Evolutionary conservation across 768 basidiomycete genomes (phyloP), one percentile per base, ranked within the genome.

Genomic region (Ephemerocybe angulata): DNA sequence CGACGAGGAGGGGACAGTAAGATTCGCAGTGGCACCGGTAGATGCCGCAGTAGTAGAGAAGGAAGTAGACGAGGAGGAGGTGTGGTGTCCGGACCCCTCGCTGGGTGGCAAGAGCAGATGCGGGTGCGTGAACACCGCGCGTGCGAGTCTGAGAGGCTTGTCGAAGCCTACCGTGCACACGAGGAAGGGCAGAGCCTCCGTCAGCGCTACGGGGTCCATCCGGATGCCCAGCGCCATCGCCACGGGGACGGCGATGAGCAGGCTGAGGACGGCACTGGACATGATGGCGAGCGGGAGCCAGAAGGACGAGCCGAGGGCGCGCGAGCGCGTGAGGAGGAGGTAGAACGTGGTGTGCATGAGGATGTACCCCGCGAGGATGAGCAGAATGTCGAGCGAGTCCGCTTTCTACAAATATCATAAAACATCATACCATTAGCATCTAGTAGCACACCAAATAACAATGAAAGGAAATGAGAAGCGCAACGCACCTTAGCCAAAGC

Each of bases 121-220:
- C 2, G 89, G 90, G 61, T 94, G 90, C 27, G 83, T 80, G 72
- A 98, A 92, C 15, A 98, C 90, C 2, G 93, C 88, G 12, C 87
- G 81, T 2, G 94, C 95, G 24, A 99, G 85, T 6, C 91, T 83
- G 43, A 96, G 85, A 0, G 95, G 96, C 69, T 99, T 98, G 72
- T 99, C 97, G 69, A 98, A 99, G 6, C 96, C 96, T 56, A 99
- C 86, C 1, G 94, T 97, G 70, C 96, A 96, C 31, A 99, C 95
- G 46, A 98, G 77, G 85, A 98, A 98, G 0, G 97, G 97, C 0
- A 99, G 81, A 0, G 97, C 96, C 69, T 99, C 97, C 10, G 91
- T 93, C 49, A 99, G 79, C 10, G 87, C 87, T 51, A 98, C 87
- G 1, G 93, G 93, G 68, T 98, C 95, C 61, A 99, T 86, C 19